Percentiles rank a stretch among this genome's conserved stretches.
phyloP scores from a whole-genome alignment of 179 eudicot genomes.

The Actinidia polygama region DNA sequence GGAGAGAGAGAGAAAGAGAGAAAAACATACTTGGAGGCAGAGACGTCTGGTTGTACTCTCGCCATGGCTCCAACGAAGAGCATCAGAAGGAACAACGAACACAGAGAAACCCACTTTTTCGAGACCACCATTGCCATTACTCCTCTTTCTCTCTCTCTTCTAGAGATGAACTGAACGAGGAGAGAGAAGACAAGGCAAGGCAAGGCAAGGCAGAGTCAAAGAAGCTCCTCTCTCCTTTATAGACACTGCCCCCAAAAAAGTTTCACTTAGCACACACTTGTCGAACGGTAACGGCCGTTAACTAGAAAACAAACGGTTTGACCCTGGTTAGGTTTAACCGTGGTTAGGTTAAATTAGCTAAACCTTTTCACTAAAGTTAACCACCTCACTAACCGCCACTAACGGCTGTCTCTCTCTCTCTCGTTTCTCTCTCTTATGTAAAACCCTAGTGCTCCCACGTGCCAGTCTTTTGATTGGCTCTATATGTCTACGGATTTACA shows the following conservation, averaged over 20 bases:
- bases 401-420: conserved; percentile 25
- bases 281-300: conserved; percentile 31
- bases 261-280: too few species aligned
- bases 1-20: neutral
- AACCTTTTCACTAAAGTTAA: conserved; percentile 17
- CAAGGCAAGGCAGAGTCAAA: conserved; percentile 6
- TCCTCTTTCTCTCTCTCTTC: conserved; percentile 21
- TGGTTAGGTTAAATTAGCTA: conserved; percentile 12
- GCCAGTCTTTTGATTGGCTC: neutral
- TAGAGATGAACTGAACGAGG: neutral
- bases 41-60: conserved; percentile 24
- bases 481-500: neutral
- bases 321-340: conserved; percentile 21
- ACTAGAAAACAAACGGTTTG: conserved; percentile 2
- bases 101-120: conserved; percentile 32
- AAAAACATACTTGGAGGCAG: conserved; percentile 30
- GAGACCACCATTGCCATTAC: conserved; percentile 41
- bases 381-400: conserved; percentile 38
- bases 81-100: conserved; percentile 44
- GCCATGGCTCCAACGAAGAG: conserved; percentile 36
- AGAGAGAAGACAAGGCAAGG: conserved; percentile 10
- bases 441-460: neutral
- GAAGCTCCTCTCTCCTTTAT: conserved; percentile 41
- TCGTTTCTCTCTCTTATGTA: neutral
- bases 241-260: conserved; percentile 5